Evolutionary conservation across 177 flowering plant species (phyloP).

Genomic region (Tripterygium wilfordii): DNA sequence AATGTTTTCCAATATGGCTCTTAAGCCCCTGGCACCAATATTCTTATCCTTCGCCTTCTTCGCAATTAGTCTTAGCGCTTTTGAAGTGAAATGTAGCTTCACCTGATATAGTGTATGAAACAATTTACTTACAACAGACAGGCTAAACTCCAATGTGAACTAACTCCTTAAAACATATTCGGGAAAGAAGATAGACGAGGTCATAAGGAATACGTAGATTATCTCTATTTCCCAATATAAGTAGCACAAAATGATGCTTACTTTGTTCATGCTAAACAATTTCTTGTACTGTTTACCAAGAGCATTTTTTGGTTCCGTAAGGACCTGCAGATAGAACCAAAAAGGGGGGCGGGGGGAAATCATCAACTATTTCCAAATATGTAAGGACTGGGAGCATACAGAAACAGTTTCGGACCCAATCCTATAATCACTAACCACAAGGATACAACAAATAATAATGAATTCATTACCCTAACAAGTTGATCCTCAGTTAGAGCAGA

Average conservation of each 20-base stretch:
- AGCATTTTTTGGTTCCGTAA: constrained; percentile 91
- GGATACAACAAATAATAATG: constrained; percentile 3
- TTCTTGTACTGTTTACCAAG: constrained; percentile 95
- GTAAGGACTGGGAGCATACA: too few relatives aligned
- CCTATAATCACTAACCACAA: too few relatives aligned
- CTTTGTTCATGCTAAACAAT: constrained; percentile 88
- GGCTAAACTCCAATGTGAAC: not conserved
- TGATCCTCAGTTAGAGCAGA: constrained; percentile 92
- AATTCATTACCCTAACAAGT: constrained; percentile 74
- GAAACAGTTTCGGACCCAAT: too few relatives aligned
- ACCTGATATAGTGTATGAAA: constrained; percentile 42
- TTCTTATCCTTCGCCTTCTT: constrained; percentile 86
- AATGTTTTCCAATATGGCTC: constrained; percentile 77
- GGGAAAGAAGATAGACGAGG: too few relatives aligned
- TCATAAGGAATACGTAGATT: too few relatives aligned
- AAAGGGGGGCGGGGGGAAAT: too few relatives aligned
- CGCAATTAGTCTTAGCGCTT: constrained; percentile 72
- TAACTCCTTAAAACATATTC: not conserved
- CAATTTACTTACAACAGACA: not conserved
- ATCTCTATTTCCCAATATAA: not conserved
- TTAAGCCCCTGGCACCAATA: constrained; percentile 94
- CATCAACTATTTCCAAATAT: too few relatives aligned
- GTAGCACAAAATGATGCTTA: constrained; percentile 27
- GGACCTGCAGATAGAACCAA: constrained; percentile 42
- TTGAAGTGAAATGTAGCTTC: constrained; percentile 83